phyloP scores from a whole-genome alignment of 2,329 filamentous ascomycete species.

The Colletotrichum simmondsii region DNA sequence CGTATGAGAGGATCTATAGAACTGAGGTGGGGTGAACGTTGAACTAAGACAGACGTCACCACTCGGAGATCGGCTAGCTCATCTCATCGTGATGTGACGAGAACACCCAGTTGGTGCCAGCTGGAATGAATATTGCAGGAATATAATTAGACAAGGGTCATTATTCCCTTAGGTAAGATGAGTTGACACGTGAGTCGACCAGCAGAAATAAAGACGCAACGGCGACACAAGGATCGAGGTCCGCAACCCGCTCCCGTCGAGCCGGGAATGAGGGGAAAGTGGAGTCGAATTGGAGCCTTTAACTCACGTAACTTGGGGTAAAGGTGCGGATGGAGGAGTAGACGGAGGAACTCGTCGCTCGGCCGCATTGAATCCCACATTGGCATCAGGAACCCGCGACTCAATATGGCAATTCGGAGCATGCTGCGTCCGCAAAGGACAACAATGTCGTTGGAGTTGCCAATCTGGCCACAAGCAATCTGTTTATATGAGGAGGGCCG shows the following conservation, averaged over 20 bases:
- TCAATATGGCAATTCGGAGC: slow-evolving; percentile 42
- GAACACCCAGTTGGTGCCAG: neutral
- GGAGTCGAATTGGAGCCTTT: neutral
- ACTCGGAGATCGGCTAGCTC: neutral
- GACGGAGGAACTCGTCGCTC: slow-evolving; percentile 7
- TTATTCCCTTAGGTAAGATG: neutral
- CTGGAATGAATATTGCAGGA: neutral
- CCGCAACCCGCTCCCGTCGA: slow-evolving; percentile 14
- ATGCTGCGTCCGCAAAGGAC: slow-evolving; percentile 44
- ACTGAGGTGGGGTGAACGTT: neutral
- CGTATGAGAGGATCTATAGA: too few relatives aligned
- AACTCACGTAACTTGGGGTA: neutral
- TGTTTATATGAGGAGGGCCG: slow-evolving; percentile 10
- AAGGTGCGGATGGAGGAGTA: neutral
- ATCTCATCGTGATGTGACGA: neutral
- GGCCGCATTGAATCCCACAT: slow-evolving; percentile 2
- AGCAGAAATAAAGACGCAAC: neutral
- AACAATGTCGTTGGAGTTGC: slow-evolving; percentile 38
- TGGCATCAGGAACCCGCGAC: slow-evolving; percentile 12
- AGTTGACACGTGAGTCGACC: neutral
- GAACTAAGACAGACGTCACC: slow-evolving; percentile 3
- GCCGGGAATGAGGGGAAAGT: slow-evolving; percentile 20
- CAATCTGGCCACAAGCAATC: slow-evolving; percentile 20
- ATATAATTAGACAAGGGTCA: neutral
- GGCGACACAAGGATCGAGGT: neutral